A percentile compares a stretch with the other conserved stretches of the same genome.
These are phyloP conservation scores for Phanerodontia chrysosporium DNA, from an alignment of 768 basidiomycete genomes.

Conservation along the genomic window DNA sequence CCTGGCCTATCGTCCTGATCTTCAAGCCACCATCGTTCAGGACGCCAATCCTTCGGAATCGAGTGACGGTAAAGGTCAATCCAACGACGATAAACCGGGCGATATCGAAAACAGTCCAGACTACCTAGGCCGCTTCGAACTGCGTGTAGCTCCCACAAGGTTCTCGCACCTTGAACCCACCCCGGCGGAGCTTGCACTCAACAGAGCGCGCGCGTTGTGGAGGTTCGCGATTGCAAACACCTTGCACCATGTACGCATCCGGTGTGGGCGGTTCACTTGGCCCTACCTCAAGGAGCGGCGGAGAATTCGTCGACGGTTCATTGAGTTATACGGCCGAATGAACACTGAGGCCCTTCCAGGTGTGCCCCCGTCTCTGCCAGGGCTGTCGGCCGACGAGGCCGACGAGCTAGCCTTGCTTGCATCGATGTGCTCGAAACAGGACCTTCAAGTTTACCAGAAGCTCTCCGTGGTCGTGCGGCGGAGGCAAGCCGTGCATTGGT, in stretches of 20 bases:
- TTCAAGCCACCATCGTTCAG: not conserved
- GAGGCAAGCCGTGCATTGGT: not conserved
- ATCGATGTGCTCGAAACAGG: not conserved
- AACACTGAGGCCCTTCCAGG: not conserved
- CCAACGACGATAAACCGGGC: too few relatives aligned
- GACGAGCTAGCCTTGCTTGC: not conserved
- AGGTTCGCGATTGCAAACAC: not conserved
- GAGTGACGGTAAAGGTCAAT: too few relatives aligned
- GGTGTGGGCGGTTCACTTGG: not conserved
- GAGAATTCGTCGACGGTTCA: not conserved
- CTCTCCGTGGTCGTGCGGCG: not conserved
- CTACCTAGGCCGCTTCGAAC: too few relatives aligned
- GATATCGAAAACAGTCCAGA: too few relatives aligned
- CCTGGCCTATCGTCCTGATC: not conserved
- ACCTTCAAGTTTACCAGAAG: not conserved
- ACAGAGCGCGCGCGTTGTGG: not conserved
- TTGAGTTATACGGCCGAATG: not conserved
- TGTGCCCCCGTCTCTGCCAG: not conserved
- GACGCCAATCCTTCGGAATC: not conserved
- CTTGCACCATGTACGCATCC: not conserved
- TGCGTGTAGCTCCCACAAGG: too few relatives aligned
- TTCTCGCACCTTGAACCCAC: not conserved
- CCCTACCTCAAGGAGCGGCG: not conserved
- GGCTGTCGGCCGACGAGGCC: not conserved
- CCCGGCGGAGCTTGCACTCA: not conserved